Evolutionary conservation across 164 flowering plant species (phyloP), one percentile per base, ranked within the genome.

Genomic region (Magnolia sinica): DNA sequence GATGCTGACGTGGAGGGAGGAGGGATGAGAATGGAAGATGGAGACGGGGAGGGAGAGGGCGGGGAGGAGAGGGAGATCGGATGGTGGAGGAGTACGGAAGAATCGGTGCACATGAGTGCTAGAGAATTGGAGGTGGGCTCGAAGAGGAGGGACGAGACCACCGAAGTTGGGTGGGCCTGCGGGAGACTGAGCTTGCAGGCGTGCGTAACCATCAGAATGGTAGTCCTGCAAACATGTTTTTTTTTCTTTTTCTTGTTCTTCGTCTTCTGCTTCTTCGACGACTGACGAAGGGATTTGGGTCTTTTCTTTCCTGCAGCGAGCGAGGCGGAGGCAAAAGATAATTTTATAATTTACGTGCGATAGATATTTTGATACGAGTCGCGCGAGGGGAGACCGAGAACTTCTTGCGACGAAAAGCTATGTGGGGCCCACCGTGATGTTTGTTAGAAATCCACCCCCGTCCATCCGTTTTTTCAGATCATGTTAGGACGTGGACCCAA

Each of bases 41-140:
- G 70, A 29, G 82, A 64, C 14, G 84, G 74, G 66, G 79, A 76
- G 19, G 51, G 13, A 65, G 70, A 75, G 64, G 58, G 74, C 16
- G 80, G 71, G 63, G 72, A 70, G 73, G 65, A 80, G 82, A 75
- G 82, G 61, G 68, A 84, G 82, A 67, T 85, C 79, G 61, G 84
- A 31, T 89, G 84, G 85, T 79, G 83, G 80, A 91, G 89, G 29
- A 92, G 88, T 76, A 87, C 70, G 10, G 97, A 90, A 50, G 92
- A 86, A 75, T 92, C 93, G 66, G 92, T 82, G 78, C 85, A 93
- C 74, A 79, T 79, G n/a, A 92, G 84, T 55, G 96, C 93, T 2
- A 92, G 78, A 55, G 96, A 90, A 52, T 63, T 82, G 19, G 94
- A 91, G 72, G 59, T 45, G 70, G 95, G 91, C 65, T 94, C 96